Base-by-base conservation (phyloP, 2,329 filamentous ascomycete genomes). In the Botrytis medusae region DNA sequence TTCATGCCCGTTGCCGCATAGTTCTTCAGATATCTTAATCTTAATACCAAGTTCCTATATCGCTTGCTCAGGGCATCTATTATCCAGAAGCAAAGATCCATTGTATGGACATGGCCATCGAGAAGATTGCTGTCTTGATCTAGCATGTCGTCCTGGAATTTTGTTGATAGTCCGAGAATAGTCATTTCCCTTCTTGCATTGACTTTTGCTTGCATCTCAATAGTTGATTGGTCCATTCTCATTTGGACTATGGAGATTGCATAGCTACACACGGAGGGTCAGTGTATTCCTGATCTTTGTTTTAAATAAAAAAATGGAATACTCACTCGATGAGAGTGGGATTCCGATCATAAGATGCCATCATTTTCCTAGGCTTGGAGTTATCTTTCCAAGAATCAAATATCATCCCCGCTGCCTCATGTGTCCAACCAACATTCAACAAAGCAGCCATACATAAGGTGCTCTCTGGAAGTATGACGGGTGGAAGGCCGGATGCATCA, bases 311-410 rank as follows among this genome's bases (percentile, higher is more conserved):
- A 6, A 8, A 8, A 12, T 42, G 48, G 10, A 68, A 32, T 42
- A 68, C 65, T 57, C 12, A 68, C 65, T 68, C 48, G 32, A 68
- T 68, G 7, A 68, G 48, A n/a, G 25, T 42, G n/a, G 65, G 65
- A 14, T 57, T 37, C 22, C 65, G 65, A 22, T 68, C 65, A 29
- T 54, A 37, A 18, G n/a, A 40, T 18, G 51, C n/a, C n/a, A 29
- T 32, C 14, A 57, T 22, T 9, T 42, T 22, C 18, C 34, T 57
- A 16, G 18, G 34, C 8, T 22, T 68, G 51, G 65, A 57, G 14
- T 16, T 10, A 32, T 22, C 10, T 68, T 68, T 32, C 65, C 65
- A 68, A 18, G 10, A 22, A 6, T 42, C 18, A n/a, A 68, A 68
- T 1, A 68, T 57, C 4, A 25, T 8, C 18, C 5, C 16, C 10